Evolutionary conservation across 1,284 basidiomycete genomes (phyloP).

Genomic region (Trametes versicolor): DNA sequence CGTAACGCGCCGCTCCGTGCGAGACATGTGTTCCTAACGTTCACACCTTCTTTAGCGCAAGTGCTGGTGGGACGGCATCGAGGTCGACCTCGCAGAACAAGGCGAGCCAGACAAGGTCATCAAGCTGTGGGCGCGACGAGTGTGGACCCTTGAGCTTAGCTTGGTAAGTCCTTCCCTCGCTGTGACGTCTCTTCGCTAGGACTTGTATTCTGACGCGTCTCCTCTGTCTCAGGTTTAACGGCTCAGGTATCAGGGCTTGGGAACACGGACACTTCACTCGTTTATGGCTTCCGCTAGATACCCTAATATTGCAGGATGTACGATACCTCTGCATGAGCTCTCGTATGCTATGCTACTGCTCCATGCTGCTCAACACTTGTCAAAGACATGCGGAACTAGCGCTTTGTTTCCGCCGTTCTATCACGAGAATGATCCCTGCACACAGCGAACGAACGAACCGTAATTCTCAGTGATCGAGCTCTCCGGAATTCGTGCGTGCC

Average conservation of each 20-base stretch:
- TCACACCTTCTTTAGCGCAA: conserved; percentile 73
- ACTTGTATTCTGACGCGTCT: neutral
- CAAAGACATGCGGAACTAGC: neutral
- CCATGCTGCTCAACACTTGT: neutral
- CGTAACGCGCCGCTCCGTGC: conserved; percentile 46
- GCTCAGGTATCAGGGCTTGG: conserved; percentile 28
- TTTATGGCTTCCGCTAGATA: conserved; percentile 30
- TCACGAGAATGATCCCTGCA: neutral
- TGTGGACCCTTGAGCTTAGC: conserved; percentile 99
- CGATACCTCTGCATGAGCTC: conserved; percentile 23
- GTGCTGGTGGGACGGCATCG: conserved; percentile 99
- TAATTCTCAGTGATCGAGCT: neutral
- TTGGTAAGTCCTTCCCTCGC: conserved; percentile 68
- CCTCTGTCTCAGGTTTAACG: no score
- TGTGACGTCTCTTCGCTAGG: neutral
- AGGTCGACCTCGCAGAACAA: conserved; percentile 79
- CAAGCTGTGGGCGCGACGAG: conserved; percentile 95
- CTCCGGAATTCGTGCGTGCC: no score
- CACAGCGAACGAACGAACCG: neutral
- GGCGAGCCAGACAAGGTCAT: conserved; percentile 65
- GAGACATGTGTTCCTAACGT: neutral
- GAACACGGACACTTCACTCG: conserved; percentile 10
- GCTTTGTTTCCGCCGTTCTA: neutral
- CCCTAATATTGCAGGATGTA: conserved; percentile 34
- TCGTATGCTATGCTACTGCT: neutral